These are phyloP conservation scores for Dryas drummondii DNA, from an alignment of 306 rosid genomes.

Conservation along the genomic window DNA sequence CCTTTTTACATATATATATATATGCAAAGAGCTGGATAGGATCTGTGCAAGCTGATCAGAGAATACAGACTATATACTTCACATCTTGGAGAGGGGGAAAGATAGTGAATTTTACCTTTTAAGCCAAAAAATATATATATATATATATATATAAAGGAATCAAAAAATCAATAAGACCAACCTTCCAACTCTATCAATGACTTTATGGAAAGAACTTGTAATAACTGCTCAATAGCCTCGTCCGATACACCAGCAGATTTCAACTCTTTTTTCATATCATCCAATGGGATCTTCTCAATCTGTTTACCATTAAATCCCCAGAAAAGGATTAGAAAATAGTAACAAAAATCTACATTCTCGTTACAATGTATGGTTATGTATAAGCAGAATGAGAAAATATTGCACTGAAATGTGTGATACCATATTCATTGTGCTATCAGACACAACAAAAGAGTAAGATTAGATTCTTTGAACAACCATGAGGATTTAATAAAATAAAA, in stretches of 20 bases:
- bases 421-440: not conserved
- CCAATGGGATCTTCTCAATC: slow-evolving; percentile 86
- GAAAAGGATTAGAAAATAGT: not conserved
- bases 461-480: not conserved
- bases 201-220: slow-evolving; percentile 89
- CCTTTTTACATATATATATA: not conserved
- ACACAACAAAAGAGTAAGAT: not conserved
- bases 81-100: not conserved
- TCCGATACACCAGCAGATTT: slow-evolving; percentile 62
- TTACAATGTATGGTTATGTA: not conserved
- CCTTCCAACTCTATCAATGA: slow-evolving; percentile 91
- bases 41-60: not conserved
- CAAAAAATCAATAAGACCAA: slow-evolving; percentile 18
- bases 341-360: not conserved
- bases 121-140: not conserved
- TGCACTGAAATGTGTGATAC: not conserved
- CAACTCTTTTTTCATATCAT: slow-evolving; percentile 76
- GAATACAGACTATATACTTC: not conserved
- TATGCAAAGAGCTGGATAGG: not conserved
- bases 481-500: not conserved
- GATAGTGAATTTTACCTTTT: not conserved
- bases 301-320: slow-evolving; percentile 26
- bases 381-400: not conserved
- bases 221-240: slow-evolving; percentile 70
- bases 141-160: not conserved